A percentile compares a stretch with the other conserved stretches of the same genome.
These are phyloP conservation scores for Linnemannia exigua DNA, from an alignment of 192 early-diverging fungal genomes.

Conservation along the genomic window DNA sequence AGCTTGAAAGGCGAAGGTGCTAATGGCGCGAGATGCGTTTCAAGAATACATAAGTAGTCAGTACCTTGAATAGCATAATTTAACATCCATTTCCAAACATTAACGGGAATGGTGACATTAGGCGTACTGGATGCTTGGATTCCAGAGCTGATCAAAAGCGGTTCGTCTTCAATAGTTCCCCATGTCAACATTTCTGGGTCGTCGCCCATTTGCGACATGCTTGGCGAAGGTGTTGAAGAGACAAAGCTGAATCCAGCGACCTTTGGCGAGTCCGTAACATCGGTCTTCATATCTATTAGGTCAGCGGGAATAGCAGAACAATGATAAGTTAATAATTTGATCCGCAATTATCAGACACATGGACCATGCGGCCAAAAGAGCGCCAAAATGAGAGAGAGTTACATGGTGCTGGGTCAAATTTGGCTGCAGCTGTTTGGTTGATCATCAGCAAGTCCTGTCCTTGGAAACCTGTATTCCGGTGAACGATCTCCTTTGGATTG, in stretches of 20 bases:
- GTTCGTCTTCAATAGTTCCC: slow-evolving; percentile 87
- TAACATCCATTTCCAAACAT: neutral
- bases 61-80: neutral
- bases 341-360: neutral
- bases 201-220: slow-evolving; percentile 74
- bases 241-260: slow-evolving; percentile 75
- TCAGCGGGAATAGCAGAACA: slow-evolving; percentile 17
- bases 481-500: slow-evolving; percentile 72
- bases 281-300: slow-evolving; percentile 60
- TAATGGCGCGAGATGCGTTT: neutral
- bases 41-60: neutral
- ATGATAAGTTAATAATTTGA: neutral
- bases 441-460: slow-evolving; percentile 43
- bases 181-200: slow-evolving; percentile 85
- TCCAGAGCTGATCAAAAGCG: slow-evolving; percentile 69
- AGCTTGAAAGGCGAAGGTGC: slow-evolving; percentile 65
- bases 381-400: neutral
- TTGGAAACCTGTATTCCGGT: slow-evolving; percentile 73
- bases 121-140: slow-evolving; percentile 18
- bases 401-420: slow-evolving; percentile 37
- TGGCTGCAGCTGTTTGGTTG: slow-evolving; percentile 38
- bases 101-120: neutral
- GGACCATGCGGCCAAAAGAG: neutral
- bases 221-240: slow-evolving; percentile 74
- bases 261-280: slow-evolving; percentile 69